A percentile compares a stretch with the other conserved stretches of the same genome.
These are phyloP conservation scores for Populus ilicifolia DNA, from an alignment of 345 rosid species.

Conservation along the genomic window DNA sequence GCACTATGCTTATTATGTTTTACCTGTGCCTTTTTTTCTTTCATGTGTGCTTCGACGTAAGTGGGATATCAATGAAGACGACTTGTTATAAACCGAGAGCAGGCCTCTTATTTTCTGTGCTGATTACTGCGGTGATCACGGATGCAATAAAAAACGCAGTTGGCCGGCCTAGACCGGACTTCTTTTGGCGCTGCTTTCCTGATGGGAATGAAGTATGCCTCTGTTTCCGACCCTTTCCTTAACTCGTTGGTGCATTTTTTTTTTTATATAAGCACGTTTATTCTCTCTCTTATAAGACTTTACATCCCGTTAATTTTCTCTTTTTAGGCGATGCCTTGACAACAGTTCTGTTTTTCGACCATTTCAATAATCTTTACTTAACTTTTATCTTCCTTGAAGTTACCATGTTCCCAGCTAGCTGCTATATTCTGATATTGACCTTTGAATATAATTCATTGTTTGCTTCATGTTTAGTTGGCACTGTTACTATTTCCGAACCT, in stretches of 20 bases:
- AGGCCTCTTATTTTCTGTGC: conserved; percentile 58
- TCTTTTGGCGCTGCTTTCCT: conserved; percentile 96
- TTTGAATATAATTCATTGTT: not conserved
- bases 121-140: conserved; percentile 73
- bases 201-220: conserved; percentile 65
- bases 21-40: not conserved
- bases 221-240: not conserved
- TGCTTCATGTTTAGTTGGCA: not conserved
- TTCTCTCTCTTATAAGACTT: too few relatives aligned
- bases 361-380: too few relatives aligned
- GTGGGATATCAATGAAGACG: not conserved
- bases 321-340: too few relatives aligned
- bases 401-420: not conserved
- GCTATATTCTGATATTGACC: not conserved
- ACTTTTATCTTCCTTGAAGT: too few relatives aligned
- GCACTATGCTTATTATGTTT: not conserved
- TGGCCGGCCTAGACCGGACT: conserved; percentile 86
- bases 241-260: too few relatives aligned
- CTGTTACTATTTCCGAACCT: not conserved
- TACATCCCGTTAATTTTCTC: too few relatives aligned
- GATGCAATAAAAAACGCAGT: conserved; percentile 71
- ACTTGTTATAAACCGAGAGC: conserved; percentile 5
- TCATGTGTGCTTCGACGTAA: not conserved
- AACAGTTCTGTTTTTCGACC: too few relatives aligned
- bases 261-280: too few relatives aligned